Base-by-base conservation (phyloP, 345 rosid species). In the Eucalyptus microcorys region DNA sequence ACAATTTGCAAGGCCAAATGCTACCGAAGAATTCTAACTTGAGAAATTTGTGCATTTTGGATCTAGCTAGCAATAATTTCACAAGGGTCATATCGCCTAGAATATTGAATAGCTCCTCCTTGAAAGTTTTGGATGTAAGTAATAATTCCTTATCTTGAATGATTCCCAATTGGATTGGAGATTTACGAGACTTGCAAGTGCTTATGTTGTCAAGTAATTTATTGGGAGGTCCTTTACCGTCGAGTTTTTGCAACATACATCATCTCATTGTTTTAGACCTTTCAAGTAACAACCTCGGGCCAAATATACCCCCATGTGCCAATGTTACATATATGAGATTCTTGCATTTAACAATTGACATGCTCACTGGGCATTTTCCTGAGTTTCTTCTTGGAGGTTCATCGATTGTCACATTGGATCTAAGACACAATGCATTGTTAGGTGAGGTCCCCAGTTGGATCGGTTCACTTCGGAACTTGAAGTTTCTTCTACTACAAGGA, bases 161-260 rank as follows among this genome's bases (percentile, higher is more conserved):
- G 0, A 59, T 93, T 83, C 92, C 93, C 10, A 22, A 86, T 50
- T 88, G 91, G 88, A 87, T 91, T 1, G 37, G 49, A 27, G 68
- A 47, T 15, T 0, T 79, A 0, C 68, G 22, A 10, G 0, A 3
- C 10, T 79, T 91, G 57, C 0, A 0, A 2, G 24, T 2, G 8
- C 87, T 91, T 17, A 47, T 22, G 4, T 0, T 91, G 87, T 85
- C 87, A 0, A 10, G 87, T 40, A 91, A 90, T 61, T 3, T 14
- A 27, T 83, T 91, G 4, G n/a, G 49, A 4, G 93, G 90, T 3
- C 17, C 53, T 6, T 47, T 91, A 79, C 89, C 89, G 7, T 27
- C 1, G 10, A 88, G 53, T 7, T 85, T 89, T 0, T 91, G 91
- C 53, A 76, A 43, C 0, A 4, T 88, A 14, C 0, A 8, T 3